These are phyloP conservation scores for Syzygium aromaticum DNA, from an alignment of 345 rosid genomes.

Conservation along the genomic window DNA sequence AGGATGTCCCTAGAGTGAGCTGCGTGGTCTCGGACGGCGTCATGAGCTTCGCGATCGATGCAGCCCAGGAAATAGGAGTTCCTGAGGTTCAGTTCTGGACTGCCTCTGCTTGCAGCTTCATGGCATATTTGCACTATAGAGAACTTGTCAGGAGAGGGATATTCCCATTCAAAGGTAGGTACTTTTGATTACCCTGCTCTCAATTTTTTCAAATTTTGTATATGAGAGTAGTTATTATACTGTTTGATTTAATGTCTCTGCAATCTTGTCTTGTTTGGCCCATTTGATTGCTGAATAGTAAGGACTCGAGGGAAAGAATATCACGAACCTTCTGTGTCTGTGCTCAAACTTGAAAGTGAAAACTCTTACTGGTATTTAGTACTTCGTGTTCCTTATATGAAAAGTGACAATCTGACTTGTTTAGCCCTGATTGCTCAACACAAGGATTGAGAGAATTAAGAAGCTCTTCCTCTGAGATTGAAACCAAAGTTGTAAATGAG, in stretches of 20 bases:
- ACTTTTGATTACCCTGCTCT: not conserved
- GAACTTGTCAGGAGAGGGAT: conserved; percentile 14
- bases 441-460: not conserved
- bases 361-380: not conserved
- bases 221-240: not conserved
- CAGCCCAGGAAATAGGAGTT: conserved; percentile 12
- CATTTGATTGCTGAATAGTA: not conserved
- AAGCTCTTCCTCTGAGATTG: not conserved
- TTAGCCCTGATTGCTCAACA: not conserved
- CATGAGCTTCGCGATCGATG: conserved; percentile 16
- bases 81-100: conserved; percentile 13
- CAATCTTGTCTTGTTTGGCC: not conserved
- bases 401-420: not conserved
- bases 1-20: conserved; percentile 7
- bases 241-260: not conserved
- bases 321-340: not conserved
- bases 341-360: not conserved
- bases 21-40: conserved; percentile 20
- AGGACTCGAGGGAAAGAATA: not conserved
- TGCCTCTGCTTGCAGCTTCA: conserved; percentile 10
- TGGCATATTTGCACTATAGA: conserved; percentile 8
- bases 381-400: not conserved
- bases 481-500: not conserved
- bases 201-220: too few species aligned
- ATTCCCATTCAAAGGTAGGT: conserved; percentile 17